These are phyloP conservation scores for Fusarium phyllophilum DNA, from an alignment of 2,329 filamentous ascomycete species.

Conservation along the genomic window DNA sequence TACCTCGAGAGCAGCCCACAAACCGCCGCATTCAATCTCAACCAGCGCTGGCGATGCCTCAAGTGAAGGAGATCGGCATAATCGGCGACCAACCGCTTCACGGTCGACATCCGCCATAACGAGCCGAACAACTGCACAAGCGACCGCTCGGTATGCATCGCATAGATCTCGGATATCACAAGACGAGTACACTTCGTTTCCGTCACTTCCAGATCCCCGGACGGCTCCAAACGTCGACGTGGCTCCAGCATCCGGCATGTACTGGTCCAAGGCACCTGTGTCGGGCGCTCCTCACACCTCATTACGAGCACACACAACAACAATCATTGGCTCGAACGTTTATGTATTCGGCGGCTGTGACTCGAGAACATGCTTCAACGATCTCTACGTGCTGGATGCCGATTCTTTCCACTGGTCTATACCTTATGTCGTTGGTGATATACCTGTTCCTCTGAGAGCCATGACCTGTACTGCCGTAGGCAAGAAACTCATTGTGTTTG, in stretches of 20 bases:
- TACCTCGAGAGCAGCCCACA: constrained; percentile 42
- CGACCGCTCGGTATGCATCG: constrained; percentile 24
- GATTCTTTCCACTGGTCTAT: constrained; percentile 76
- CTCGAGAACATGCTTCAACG: constrained; percentile 73
- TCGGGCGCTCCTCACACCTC: constrained; percentile 70
- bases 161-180: constrained; percentile 45
- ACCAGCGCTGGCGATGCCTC: constrained; percentile 38
- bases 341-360: constrained; percentile 78
- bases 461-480: constrained; percentile 79
- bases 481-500: constrained; percentile 76
- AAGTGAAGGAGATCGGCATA: constrained; percentile 42
- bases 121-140: constrained; percentile 43
- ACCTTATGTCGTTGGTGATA: constrained; percentile 71
- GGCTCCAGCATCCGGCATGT: constrained; percentile 76
- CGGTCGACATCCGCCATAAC: constrained; percentile 66
- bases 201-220: constrained; percentile 65
- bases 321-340: constrained; percentile 72
- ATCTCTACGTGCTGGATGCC: constrained; percentile 74
- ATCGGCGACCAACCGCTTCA: constrained; percentile 55
- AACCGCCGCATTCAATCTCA: constrained; percentile 41
- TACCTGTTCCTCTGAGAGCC: constrained; percentile 72
- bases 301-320: constrained; percentile 73
- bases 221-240: constrained; percentile 68
- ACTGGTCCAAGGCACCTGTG: constrained; percentile 74
- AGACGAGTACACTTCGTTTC: constrained; percentile 61